Conservation (phyloP, 805 yeast species). For the Clavispora fructus region DNA sequence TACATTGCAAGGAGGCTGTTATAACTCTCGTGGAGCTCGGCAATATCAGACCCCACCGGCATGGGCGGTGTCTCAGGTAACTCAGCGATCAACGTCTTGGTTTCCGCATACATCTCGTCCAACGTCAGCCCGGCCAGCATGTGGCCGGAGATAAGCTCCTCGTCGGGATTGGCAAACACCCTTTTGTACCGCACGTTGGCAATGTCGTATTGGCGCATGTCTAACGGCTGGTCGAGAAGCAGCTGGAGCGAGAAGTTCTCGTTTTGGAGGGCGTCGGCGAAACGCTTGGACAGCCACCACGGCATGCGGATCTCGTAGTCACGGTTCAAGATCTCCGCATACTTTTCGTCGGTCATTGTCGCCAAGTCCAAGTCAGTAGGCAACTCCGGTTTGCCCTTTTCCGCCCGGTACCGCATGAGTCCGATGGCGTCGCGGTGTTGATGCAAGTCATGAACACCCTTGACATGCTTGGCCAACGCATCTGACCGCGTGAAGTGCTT, state of each 20-base stretch:
- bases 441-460: slow-evolving; percentile 54
- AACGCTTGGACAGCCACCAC: slow-evolving; percentile 37
- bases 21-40: slow-evolving; percentile 9
- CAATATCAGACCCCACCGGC: background rate
- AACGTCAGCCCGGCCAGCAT: slow-evolving; percentile 5
- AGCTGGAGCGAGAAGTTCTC: slow-evolving; percentile 13
- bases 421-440: slow-evolving; percentile 29
- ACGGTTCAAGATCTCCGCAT: slow-evolving; percentile 23
- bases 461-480: slow-evolving; percentile 60
- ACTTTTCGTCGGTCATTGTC: slow-evolving; percentile 25
- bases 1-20: slow-evolving; percentile 26
- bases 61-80: background rate
- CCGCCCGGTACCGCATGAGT: slow-evolving; percentile 24
- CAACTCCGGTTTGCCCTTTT: slow-evolving; percentile 23
- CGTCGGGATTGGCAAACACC: slow-evolving; percentile 12
- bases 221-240: slow-evolving; percentile 23
- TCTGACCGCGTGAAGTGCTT: slow-evolving; percentile 54
- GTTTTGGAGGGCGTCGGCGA: slow-evolving; percentile 21
- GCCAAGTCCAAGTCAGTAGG: slow-evolving; percentile 18
- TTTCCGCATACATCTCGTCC: slow-evolving; percentile 4
- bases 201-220: slow-evolving; percentile 28
- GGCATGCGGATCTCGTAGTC: slow-evolving; percentile 34
- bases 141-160: slow-evolving; percentile 10
- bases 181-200: slow-evolving; percentile 30
- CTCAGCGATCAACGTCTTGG: background rate